Evolutionary conservation across 1,284 basidiomycete species (phyloP).

Genomic region (Leccinum cinnamomeum): DNA sequence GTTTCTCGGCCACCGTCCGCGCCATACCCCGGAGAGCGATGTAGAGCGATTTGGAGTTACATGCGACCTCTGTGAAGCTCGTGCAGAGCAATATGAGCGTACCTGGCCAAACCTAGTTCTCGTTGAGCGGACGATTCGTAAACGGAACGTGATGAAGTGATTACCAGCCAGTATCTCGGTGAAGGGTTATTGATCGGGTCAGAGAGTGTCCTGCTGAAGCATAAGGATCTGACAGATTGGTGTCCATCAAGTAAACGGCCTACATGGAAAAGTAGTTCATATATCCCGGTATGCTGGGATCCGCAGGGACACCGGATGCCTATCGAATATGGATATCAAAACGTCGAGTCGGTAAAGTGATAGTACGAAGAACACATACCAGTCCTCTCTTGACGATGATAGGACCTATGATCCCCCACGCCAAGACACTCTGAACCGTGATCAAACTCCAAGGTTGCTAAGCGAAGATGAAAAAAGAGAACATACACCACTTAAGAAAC

Average conservation of each 20-base stretch:
- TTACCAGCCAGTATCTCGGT: constrained; percentile 4
- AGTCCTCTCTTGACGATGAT: constrained; percentile 51
- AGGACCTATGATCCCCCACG: constrained; percentile 68
- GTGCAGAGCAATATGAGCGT: constrained; percentile 55
- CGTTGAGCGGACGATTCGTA: background rate
- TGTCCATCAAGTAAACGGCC: background rate
- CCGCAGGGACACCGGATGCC: background rate
- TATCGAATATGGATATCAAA: background rate
- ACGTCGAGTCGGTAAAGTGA: background rate
- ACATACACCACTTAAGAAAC: constrained; percentile 49
- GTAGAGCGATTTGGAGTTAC: constrained; percentile 31
- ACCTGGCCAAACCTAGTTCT: constrained; percentile 56
- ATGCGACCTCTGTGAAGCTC: constrained; percentile 46
- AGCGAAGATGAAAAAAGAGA: background rate
- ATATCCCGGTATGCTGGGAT: background rate
- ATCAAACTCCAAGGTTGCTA: background rate
- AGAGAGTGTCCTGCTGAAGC: background rate
- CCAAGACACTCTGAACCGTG: constrained; percentile 54
- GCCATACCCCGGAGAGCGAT: constrained; percentile 2
- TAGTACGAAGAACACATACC: background rate
- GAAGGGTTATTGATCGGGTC: constrained; percentile 2
- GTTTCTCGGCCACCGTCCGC: background rate
- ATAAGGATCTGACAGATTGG: background rate
- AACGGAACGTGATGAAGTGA: background rate
- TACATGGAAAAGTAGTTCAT: constrained; percentile 3